Evolutionary conservation across 306 rosid genomes (phyloP).

Genomic region (Cucurbita maxima): DNA sequence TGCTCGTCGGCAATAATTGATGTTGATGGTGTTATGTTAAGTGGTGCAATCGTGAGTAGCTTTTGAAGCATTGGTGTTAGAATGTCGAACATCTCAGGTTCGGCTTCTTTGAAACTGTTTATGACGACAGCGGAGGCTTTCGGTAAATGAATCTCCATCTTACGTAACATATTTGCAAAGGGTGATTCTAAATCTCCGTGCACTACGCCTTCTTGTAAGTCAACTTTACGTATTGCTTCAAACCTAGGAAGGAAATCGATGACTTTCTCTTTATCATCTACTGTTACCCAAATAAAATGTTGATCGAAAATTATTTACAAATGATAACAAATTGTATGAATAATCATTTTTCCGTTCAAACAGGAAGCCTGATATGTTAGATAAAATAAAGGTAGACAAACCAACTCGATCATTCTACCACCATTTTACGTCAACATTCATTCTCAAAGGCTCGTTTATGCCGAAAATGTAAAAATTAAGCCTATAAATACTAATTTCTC

Average conservation of each 20-base stretch:
- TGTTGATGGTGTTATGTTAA: background rate
- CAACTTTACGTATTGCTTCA: background rate
- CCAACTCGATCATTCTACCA: too few species aligned
- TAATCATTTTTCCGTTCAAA: too few species aligned
- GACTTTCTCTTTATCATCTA: background rate
- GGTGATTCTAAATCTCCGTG: background rate
- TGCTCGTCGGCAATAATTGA: conserved; percentile 13
- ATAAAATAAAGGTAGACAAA: too few species aligned
- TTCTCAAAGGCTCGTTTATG: too few species aligned
- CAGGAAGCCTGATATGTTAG: too few species aligned
- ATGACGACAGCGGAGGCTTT: background rate
- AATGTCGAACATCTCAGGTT: background rate
- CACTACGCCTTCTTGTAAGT: background rate
- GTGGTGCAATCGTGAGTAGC: background rate
- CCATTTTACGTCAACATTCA: too few species aligned
- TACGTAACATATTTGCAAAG: background rate
- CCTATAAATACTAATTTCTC: too few species aligned
- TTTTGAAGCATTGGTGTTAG: background rate
- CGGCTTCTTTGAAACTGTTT: background rate
- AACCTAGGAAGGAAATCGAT: background rate
- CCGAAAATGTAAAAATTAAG: too few species aligned
- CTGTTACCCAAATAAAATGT: background rate
- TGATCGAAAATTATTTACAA: too few species aligned
- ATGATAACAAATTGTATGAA: too few species aligned
- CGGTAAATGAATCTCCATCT: background rate